Conservation (phyloP, 805 yeast genomes). For the Metschnikowia kofuensis region DNA sequence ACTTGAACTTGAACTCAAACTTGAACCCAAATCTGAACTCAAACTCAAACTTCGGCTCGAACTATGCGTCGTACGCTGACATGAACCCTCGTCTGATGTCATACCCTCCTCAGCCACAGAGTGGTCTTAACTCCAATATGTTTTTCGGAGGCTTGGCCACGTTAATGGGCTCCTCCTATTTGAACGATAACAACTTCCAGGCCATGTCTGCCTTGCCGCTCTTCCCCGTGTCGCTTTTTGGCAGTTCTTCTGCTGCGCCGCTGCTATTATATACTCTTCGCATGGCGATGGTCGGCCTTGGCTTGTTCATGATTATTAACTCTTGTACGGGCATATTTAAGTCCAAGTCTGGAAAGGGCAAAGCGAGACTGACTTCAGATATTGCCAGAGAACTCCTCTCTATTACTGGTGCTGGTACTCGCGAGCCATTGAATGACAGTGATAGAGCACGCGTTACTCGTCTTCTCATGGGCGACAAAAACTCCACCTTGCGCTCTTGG, state of each 20-base stretch:
- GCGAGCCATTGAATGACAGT: background rate
- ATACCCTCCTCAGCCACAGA: background rate
- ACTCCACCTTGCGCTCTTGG: constrained; percentile 15
- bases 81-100: background rate
- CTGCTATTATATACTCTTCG: background rate
- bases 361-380: background rate
- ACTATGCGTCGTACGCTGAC: constrained; percentile 1
- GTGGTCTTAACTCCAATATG: constrained; percentile 30
- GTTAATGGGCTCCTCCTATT: constrained; percentile 58
- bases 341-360: background rate
- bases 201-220: constrained; percentile 49
- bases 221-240: constrained; percentile 6
- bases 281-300: background rate
- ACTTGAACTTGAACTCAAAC: no score
- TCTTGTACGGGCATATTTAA: background rate
- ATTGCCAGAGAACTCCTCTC: background rate
- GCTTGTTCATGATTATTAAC: constrained; percentile 1
- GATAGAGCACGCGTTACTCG: constrained; percentile 16
- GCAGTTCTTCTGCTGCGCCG: background rate
- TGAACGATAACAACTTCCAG: constrained; percentile 48
- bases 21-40: no score
- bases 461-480: constrained; percentile 18
- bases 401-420: constrained; percentile 1
- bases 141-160: constrained; percentile 64
- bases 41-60: background rate